phyloP scores from a whole-genome alignment of 768 basidiomycete species.

The Xerocomus brunneocitrinus region DNA sequence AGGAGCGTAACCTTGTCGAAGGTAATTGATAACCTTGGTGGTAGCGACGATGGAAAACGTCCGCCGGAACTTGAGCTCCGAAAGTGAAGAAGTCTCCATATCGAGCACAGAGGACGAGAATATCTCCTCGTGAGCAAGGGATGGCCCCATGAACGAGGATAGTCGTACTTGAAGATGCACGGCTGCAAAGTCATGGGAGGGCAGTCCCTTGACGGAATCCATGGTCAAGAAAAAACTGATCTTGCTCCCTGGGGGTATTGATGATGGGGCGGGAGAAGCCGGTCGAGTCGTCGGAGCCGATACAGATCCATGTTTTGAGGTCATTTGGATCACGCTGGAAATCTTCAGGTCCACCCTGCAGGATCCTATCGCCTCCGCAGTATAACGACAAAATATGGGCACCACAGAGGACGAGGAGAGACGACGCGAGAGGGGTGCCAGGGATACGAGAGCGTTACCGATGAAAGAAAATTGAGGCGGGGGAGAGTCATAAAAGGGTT shows the following conservation, averaged over 20 bases:
- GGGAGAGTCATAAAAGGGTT: slow-evolving; percentile 87
- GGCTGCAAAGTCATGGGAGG: slow-evolving; percentile 82
- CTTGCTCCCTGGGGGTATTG: slow-evolving; percentile 71
- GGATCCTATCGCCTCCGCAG: slow-evolving; percentile 92
- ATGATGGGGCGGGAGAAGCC: slow-evolving; percentile 66
- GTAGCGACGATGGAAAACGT: slow-evolving; percentile 76
- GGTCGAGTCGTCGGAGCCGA: slow-evolving; percentile 68
- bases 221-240: slow-evolving; percentile 81
- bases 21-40: slow-evolving; percentile 64
- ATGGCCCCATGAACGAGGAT: slow-evolving; percentile 78
- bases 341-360: slow-evolving; percentile 85
- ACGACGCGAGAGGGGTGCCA: slow-evolving; percentile 74
- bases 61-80: slow-evolving; percentile 79
- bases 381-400: slow-evolving; percentile 92
- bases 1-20: slow-evolving; percentile 74
- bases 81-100: slow-evolving; percentile 63
- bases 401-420: slow-evolving; percentile 70
- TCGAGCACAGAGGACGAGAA: slow-evolving; percentile 74
- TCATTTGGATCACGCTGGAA: slow-evolving; percentile 56
- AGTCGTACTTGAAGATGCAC: slow-evolving; percentile 86
- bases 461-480: slow-evolving; percentile 91
- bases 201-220: slow-evolving; percentile 84
- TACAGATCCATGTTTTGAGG: slow-evolving; percentile 54
- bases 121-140: slow-evolving; percentile 69
- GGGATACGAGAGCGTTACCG: slow-evolving; percentile 78